Conservation (phyloP, 1,284 basidiomycete species). For the Heterobasidion occidentale region DNA sequence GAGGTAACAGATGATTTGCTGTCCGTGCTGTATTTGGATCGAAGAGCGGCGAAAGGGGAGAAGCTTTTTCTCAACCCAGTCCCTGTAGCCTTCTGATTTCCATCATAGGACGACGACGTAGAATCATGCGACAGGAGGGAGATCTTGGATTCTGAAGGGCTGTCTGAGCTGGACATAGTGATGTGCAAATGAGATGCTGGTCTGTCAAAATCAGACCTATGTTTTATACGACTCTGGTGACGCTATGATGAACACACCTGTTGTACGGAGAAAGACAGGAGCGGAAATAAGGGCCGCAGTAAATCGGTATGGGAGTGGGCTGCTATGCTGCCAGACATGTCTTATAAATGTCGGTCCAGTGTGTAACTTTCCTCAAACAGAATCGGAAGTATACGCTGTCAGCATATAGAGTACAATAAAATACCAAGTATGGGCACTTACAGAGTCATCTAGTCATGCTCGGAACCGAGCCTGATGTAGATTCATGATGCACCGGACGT, state of each 20-base stretch:
- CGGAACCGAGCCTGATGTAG: too few species aligned
- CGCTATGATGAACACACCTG: too few species aligned
- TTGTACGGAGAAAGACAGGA: too few species aligned
- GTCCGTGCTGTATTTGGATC: neutral
- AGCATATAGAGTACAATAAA: too few species aligned
- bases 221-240: too few species aligned
- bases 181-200: neutral
- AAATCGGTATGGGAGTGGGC: neutral
- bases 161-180: neutral
- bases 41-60: neutral
- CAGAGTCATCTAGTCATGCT: too few species aligned
- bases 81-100: neutral
- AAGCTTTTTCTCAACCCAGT: neutral
- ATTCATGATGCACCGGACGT: too few species aligned
- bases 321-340: neutral
- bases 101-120: neutral
- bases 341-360: neutral
- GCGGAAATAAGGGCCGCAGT: too few species aligned
- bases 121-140: conserved; percentile 3
- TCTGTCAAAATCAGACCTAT: too few species aligned
- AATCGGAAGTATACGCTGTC: too few species aligned
- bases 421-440: too few species aligned
- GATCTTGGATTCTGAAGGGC: neutral
- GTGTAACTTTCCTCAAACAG: too few species aligned
- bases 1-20: neutral